Evolutionary conservation across 169 alveolate genomes (phyloP), one percentile per base, ranked within the genome.

Genomic region (Amoebophrya sp.): DNA sequence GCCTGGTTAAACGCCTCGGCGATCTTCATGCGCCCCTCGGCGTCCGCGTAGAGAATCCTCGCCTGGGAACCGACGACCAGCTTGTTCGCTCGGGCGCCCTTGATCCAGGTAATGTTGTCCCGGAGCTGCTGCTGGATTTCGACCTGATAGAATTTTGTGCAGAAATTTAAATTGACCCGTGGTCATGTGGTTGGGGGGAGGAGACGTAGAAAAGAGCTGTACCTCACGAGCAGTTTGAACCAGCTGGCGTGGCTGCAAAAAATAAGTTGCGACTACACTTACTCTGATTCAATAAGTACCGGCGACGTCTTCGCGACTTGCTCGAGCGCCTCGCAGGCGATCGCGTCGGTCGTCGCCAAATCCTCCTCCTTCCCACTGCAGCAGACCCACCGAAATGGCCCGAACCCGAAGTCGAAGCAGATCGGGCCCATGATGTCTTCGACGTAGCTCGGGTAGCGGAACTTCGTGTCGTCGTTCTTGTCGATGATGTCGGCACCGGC

Each of bases 341-440:
- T 94, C 40, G 77, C 94, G 53, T 93, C 95, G 53, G 95, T 95
- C 29, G 40, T 38, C 66, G n/a, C 38, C 33, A 95, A 89, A 47
- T 95, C 96, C 39, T 93, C 94, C 14, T 92, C 91, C 33, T 89
- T n/a, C 35, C 93, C 92, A 18, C 94, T 90, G 1, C 92, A 92
- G 92, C 96, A 95, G 23, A 94, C 93, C 96, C 96, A 95, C 53
- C 96, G 90, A 77, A 90, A 95, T 0, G 96, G 96, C 0, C 96
- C 96, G 92, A 95, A 95, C 23, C 96, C 96, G 77, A 93, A 92
- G 77, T 92, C 91, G 90, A 95, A 95, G 83, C 83, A 66, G n/a
- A 94, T 91, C 35, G 93, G 94, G 0, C 96, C 96, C 93, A 95
- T 90, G 32, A 95, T 95, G 91, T 94, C 95, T 47, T 95, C 94